Evolutionary conservation across 176 grass and related monocot genomes (phyloP).

Genomic region (Aegilops sharonensis): DNA sequence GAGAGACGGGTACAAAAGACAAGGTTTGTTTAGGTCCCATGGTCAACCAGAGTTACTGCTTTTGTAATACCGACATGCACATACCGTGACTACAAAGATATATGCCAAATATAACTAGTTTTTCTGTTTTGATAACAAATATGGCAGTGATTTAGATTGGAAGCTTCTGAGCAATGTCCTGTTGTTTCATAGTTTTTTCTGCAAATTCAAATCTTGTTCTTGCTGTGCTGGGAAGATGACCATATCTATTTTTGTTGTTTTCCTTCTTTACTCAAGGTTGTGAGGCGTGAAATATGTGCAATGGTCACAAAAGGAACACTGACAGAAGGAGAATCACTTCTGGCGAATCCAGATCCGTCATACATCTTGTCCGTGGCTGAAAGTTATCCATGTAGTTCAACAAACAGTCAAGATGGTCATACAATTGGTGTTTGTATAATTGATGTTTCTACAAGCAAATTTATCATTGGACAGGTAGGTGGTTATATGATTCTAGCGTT

Average conservation of each 20-base stretch:
- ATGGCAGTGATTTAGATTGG: background rate
- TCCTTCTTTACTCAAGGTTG: slow-evolving; percentile 69
- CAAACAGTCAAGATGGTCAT: slow-evolving; percentile 38
- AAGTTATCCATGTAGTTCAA: slow-evolving; percentile 47
- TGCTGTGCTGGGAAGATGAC: background rate
- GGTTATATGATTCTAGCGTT: background rate
- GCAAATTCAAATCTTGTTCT: background rate
- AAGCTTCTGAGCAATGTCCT: background rate
- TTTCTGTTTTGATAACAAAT: slow-evolving; percentile 6
- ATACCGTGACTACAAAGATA: slow-evolving; percentile 12
- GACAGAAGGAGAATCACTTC: slow-evolving; percentile 75
- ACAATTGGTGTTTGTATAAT: slow-evolving; percentile 80
- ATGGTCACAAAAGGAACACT: slow-evolving; percentile 91
- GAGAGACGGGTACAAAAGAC: slow-evolving; percentile 84
- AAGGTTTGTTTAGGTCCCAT: slow-evolving; percentile 60
- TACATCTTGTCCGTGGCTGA: slow-evolving; percentile 86
- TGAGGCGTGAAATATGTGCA: slow-evolving; percentile 97
- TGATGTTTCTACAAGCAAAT: slow-evolving; percentile 97
- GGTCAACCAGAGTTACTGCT: background rate
- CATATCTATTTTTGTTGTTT: slow-evolving; percentile 17
- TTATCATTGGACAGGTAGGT: slow-evolving; percentile 91
- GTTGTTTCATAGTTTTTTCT: slow-evolving; percentile 6
- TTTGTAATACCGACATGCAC: background rate
- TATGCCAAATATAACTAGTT: background rate
- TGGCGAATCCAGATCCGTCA: slow-evolving; percentile 76